phyloP scores from a whole-genome alignment of 1,284 basidiomycete species.

The Dichomitus squalens region DNA sequence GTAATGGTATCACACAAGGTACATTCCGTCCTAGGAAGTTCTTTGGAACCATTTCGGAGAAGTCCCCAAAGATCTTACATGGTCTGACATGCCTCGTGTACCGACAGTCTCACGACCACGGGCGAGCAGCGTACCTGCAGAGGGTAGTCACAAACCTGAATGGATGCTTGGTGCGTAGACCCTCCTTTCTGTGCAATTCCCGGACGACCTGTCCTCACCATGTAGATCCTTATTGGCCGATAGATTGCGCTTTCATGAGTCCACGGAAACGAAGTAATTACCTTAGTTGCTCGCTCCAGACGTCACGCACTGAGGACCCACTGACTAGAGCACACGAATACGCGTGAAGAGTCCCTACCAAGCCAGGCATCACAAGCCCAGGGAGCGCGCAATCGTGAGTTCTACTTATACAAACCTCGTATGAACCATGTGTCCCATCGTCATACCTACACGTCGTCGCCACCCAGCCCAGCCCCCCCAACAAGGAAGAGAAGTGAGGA shows the following conservation, averaged over 20 bases:
- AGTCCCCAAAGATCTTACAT: not conserved
- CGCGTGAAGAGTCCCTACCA: constrained; percentile 8
- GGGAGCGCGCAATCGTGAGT: constrained; percentile 8
- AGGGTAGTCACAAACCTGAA: constrained; percentile 9
- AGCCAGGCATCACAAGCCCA: constrained; percentile 1
- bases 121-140: constrained; percentile 25
- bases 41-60: not conserved
- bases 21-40: not conserved
- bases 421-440: not conserved
- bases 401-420: too few species aligned
- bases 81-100: not conserved
- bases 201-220: too few species aligned
- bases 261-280: constrained; percentile 20
- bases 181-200: not conserved
- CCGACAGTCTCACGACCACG: constrained; percentile 8
- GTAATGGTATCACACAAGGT: constrained; percentile 9
- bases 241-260: constrained; percentile 16
- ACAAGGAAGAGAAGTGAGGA: constrained; percentile 7
- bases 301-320: not conserved
- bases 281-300: not conserved
- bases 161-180: constrained; percentile 18
- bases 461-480: not conserved
- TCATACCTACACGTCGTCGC: not conserved
- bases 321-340: constrained; percentile 11
- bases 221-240: not conserved